Evolutionary conservation across 495 filamentous ascomycete genomes (phyloP), one percentile per base, ranked within the genome.

Genomic region (Tetracladium setigerum): DNA sequence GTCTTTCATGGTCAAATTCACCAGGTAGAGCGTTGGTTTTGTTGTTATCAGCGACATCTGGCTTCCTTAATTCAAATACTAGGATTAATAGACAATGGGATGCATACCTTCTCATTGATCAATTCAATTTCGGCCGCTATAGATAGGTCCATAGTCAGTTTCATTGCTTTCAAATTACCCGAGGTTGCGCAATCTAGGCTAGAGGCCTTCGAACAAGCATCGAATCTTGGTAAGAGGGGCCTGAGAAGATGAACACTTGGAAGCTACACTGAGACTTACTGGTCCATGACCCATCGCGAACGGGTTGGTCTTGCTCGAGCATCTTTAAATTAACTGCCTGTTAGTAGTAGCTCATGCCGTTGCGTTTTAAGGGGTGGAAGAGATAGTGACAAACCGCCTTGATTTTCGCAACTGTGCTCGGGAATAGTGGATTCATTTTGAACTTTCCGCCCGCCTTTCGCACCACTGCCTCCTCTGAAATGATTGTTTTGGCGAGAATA

Each of bases 1-100:
- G 52, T 63, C 62, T 49, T 61, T 61, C 60, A 60, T 61, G 1
- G 55, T 57, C 22, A 65, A 56, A 44, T 65, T 65, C 0, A 65
- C 55, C 36, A 65, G 56, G 53, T 65, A 65, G 54, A 65, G 55
- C 35, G 47, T 45, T 16, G 62, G 62, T 42, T 65, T 63, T 15
- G 60, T 61, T 5, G 60, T 63, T 38, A 63, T 62, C 16, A 65
- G 51, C 15, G 17, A 37, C 41, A 50, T 45, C 42, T 49, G 33
- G 14, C 19, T 41, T 47, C 2, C 12, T 47, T 24, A 42, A 13
- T 24, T 4, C 8, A 5, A 8, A 43, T 17, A 10, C 4, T 30
- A 12, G n/a, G 11, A 9, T 15, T 11, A 13, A 12, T 16, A 15
- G n/a, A 17, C 13, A 32, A 15, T 31, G 13, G 16, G 19, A 5